These are phyloP conservation scores for Globisporangium ultimum DNA, from an alignment of 352 stramenopile species.

Conservation along the genomic window DNA sequence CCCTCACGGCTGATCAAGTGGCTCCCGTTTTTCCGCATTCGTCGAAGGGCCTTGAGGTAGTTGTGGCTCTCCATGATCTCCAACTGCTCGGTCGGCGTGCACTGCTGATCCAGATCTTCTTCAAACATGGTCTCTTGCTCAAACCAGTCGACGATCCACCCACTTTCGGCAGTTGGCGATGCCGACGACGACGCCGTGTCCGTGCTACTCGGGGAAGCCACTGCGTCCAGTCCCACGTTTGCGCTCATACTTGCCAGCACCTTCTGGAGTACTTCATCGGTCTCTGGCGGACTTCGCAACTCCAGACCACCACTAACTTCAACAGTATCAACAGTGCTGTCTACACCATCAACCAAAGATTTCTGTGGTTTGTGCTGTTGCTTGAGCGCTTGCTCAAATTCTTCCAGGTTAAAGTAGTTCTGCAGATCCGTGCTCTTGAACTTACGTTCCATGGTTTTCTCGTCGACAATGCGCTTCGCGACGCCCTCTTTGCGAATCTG, in stretches of 20 bases:
- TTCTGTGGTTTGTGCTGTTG: slow-evolving; percentile 18
- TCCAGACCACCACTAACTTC: slow-evolving; percentile 9
- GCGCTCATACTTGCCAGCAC: slow-evolving; percentile 42
- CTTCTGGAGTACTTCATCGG: slow-evolving; percentile 47
- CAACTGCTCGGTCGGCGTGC: slow-evolving; percentile 59
- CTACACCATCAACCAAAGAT: neutral
- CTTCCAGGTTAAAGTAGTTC: slow-evolving; percentile 83
- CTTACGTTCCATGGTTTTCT: slow-evolving; percentile 80
- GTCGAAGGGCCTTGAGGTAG: slow-evolving; percentile 68
- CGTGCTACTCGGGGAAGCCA: neutral
- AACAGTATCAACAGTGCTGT: slow-evolving; percentile 12
- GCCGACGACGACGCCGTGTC: neutral
- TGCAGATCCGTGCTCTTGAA: slow-evolving; percentile 78
- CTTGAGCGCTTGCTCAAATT: slow-evolving; percentile 72
- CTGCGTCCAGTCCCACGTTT: slow-evolving; percentile 14
- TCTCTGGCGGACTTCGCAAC: slow-evolving; percentile 20
- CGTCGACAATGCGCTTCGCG: slow-evolving; percentile 86
- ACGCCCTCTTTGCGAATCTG: slow-evolving; percentile 90
- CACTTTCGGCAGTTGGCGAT: neutral
- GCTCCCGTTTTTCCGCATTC: slow-evolving; percentile 29
- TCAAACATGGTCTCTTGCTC: slow-evolving; percentile 91
- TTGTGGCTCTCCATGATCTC: slow-evolving; percentile 69
- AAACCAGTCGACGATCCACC: slow-evolving; percentile 81
- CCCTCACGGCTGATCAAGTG: slow-evolving; percentile 43
- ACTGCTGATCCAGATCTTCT: slow-evolving; percentile 82